phyloP scores from a whole-genome alignment of 1,284 basidiomycete genomes.

The Ustilago curta region DNA sequence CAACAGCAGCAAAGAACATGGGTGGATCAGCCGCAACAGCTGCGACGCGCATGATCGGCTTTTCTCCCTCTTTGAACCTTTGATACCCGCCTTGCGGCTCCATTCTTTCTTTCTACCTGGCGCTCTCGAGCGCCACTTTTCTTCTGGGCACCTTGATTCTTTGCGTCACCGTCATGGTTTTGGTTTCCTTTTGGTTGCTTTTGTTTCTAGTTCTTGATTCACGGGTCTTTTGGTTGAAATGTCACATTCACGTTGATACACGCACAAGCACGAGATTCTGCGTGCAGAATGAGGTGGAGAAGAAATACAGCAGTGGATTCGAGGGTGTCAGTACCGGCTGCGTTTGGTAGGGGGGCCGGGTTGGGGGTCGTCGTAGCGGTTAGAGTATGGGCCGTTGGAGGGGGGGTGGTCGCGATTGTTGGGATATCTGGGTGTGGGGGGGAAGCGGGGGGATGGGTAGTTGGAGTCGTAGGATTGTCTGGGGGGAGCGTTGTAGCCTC shows the following conservation, averaged over 20 bases:
- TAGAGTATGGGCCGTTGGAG: neutral
- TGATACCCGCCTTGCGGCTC: constrained; percentile 4
- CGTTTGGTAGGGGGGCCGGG: constrained; percentile 39
- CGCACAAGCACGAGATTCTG: neutral
- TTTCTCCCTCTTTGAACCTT: neutral
- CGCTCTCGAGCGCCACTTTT: too few relatives aligned
- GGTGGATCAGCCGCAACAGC: constrained; percentile 19
- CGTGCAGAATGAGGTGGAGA: constrained; percentile 9
- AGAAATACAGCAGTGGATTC: constrained; percentile 16
- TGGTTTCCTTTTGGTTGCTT: too few relatives aligned
- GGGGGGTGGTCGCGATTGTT: constrained; percentile 20
- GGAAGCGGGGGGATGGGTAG: neutral
- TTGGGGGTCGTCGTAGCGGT: constrained; percentile 22
- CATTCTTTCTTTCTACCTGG: neutral
- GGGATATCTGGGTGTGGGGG: constrained; percentile 8
- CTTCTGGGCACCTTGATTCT: too few relatives aligned
- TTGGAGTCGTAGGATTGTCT: constrained; percentile 21
- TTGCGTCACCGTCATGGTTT: too few relatives aligned
- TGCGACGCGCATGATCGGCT: constrained; percentile 18
- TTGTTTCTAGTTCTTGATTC: too few relatives aligned
- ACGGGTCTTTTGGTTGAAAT: constrained; percentile 7
- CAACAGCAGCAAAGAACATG: constrained; percentile 17
- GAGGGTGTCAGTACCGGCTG: constrained; percentile 24
- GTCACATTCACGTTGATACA: too few relatives aligned
- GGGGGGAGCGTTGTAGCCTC: constrained; percentile 8